Base-by-base conservation (phyloP, 306 rosid genomes). In the Sindora glabra region DNA sequence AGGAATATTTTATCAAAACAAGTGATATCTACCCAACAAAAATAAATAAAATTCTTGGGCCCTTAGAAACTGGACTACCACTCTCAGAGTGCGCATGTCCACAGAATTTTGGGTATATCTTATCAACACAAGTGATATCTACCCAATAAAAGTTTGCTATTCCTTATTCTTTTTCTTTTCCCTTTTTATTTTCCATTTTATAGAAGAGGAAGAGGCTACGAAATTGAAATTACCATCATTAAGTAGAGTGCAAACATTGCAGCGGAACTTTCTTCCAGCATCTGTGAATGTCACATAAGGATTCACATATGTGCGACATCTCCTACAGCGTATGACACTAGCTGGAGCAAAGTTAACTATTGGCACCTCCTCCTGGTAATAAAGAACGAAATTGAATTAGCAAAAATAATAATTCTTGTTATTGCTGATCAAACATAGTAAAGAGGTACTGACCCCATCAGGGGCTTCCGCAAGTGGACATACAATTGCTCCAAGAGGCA, bases 381-480 rank as follows among this genome's bases (percentile, higher is more conserved):
- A 58, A 69, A 59, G 9, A 77, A 55, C 27, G 38, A 51, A 39
- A 65, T 38, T 42, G 38, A 67, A 63, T 19, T 72, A 23, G 37
- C 29, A 30, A 27, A 59, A 15, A 68, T 22, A 59, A 64, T 24
- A 58, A 52, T 48, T 18, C 58, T 19, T 50, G 10, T 23, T 29
- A 45, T 50, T 53, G 8, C 34, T 56, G 24, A 59, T 59, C 53
- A 69, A 53, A 64, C 9, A 45, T 30, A 50, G 64, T 61, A 74
- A 18, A 69, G 53, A 74, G 48, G 65, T 62, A 75, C 94, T 52
- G 11, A 94, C 97, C 86, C 95, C 97, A 50, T 77, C 80, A 21
- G 97, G 90, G 58, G 90, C 74, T 79, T 89, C 95, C 0, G 99
- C 97, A 77, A 94, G 99, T 44, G 99, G 99, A 48, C 97, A 94